phyloP scores from a whole-genome alignment of 2,329 filamentous ascomycete genomes.

The Calonectria hawksworthii region DNA sequence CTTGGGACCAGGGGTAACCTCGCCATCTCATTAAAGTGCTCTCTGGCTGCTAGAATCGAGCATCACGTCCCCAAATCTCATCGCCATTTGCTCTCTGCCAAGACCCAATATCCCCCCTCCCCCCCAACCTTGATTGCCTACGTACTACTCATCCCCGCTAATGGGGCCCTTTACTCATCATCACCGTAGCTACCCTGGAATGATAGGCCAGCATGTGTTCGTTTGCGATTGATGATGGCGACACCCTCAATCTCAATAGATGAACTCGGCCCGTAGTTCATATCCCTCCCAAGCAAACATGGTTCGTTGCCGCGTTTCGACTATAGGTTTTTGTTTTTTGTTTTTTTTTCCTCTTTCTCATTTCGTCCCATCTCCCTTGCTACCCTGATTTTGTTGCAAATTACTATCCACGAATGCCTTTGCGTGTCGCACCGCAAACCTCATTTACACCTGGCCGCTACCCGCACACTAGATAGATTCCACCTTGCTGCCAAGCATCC shows the following conservation, averaged over 20 bases:
- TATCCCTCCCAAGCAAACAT: neutral
- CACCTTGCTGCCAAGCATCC: neutral
- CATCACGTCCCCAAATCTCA: neutral
- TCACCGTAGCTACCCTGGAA: conserved; percentile 5
- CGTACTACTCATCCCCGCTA: neutral
- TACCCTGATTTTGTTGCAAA: neutral
- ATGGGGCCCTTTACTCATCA: neutral
- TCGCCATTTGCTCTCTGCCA: neutral
- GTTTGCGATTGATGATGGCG: conserved; percentile 10
- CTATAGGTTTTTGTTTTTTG: neutral
- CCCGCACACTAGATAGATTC: neutral
- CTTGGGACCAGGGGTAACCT: neutral
- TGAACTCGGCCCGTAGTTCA: conserved; percentile 10
- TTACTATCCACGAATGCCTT: neutral
- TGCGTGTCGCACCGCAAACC: neutral
- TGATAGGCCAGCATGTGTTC: neutral
- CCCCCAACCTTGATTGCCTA: conserved; percentile 2
- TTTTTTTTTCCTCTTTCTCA: neutral
- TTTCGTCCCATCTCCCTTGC: conserved; percentile 7
- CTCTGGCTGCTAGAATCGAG: neutral
- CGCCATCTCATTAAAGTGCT: neutral
- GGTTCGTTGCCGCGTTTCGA: conserved; percentile 7
- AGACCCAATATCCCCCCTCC: neutral
- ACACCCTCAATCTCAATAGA: conserved; percentile 17
- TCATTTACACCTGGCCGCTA: conserved; percentile 13